phyloP scores from a whole-genome alignment of 2,329 filamentous ascomycete genomes.

The Bipolaris gigantea region DNA sequence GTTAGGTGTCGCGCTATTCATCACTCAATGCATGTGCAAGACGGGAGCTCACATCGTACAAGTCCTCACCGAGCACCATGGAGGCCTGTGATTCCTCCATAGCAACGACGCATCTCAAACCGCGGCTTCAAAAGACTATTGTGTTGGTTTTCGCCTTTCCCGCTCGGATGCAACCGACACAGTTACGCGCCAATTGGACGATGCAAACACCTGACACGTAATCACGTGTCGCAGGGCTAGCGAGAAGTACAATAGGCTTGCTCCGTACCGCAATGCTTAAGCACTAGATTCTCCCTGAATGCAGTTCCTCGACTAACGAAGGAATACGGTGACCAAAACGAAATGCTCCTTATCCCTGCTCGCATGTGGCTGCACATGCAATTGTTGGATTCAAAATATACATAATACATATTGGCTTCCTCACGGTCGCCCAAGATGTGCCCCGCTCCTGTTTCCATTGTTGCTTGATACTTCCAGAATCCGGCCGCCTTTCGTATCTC shows the following conservation, averaged over 20 bases:
- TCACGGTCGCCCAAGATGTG: background rate
- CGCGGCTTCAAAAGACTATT: conserved; percentile 6
- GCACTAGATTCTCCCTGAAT: background rate
- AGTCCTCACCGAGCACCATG: conserved; percentile 31
- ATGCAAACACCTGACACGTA: conserved; percentile 13
- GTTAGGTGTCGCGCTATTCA: conserved; percentile 20
- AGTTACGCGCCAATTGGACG: conserved; percentile 17
- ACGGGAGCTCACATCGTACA: conserved; percentile 41
- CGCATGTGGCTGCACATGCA: conserved; percentile 8
- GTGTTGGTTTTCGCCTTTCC: conserved; percentile 22
- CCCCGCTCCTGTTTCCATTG: background rate
- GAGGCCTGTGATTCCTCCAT: conserved; percentile 39
- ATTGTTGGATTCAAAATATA: conserved; percentile 13
- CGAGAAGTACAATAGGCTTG: background rate
- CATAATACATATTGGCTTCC: conserved; percentile 2
- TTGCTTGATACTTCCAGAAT: background rate
- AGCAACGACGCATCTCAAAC: conserved; percentile 14
- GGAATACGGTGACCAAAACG: background rate
- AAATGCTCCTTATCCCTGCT: background rate
- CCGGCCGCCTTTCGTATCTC: background rate
- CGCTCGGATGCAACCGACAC: conserved; percentile 12
- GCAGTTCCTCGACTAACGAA: background rate
- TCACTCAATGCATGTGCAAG: conserved; percentile 12
- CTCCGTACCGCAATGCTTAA: background rate
- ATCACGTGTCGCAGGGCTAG: conserved; percentile 17